Base-by-base conservation (phyloP, 2,329 filamentous ascomycete species). In the Colletotrichum euphorbiae region DNA sequence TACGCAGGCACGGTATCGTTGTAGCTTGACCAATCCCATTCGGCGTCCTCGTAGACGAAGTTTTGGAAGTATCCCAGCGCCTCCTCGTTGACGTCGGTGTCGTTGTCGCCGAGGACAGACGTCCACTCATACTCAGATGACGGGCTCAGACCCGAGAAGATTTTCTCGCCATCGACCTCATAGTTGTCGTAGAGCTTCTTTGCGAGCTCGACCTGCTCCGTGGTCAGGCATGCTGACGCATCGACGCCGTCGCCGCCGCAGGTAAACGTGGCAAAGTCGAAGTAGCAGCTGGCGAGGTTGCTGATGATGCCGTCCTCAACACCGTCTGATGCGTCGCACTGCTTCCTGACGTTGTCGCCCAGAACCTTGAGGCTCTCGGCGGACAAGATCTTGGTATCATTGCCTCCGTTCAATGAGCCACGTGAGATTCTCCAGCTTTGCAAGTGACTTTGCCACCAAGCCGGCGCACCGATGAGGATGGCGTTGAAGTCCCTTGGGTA, bases 301-400 rank as follows among this genome's bases (percentile, higher is more conserved):
- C 81, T 83, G 46, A 88, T 77, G 64, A 87, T 85, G 15, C 79
- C 80, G 66, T 88, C 85, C 2, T 75, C 70, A 1, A 85, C 75
- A 1, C 85, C 84, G 67, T 87, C 85, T 24, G 81, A 74, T 1
- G 60, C 73, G 69, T 88, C 85, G 70, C 85, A 87, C 72, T 87
- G 84, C n/a, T 73, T 74, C 3, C 82, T 65, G 2, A 87, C 78
- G 56, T 84, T 81, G 0, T 75, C 42, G 1, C 74, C 79, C 8
- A 89, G 80, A 0, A 79, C 70, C 0, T 78, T 69, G 77, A 86
- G 87, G n/a, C 82, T 69, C 7, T 73, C 55, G 17, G 77, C 69
- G 0, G 78, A 74, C 43, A 87, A 81, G 36, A 85, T 82, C 60
- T 83, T 79, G 1, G 81, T 75, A 0, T 80, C 77, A 3, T 79